Evolutionary conservation across 805 yeast species (phyloP), one percentile per base, ranked within the genome.

Genomic region (Cyberlindnera euphorbiae): DNA sequence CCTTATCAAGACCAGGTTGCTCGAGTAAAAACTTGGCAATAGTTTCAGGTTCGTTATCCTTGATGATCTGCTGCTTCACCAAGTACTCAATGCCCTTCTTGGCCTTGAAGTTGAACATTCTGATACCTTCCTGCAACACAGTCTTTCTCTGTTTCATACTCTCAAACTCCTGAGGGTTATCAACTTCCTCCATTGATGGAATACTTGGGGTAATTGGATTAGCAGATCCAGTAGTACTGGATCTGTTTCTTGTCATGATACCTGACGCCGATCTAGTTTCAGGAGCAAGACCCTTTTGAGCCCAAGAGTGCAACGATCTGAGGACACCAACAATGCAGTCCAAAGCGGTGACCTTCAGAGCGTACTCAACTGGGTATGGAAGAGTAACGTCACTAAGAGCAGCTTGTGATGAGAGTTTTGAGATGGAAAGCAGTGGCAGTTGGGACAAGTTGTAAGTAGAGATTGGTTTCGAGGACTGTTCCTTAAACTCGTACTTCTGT

Each of bases 101-200:
- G 2, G 97, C 95, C 44, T 84, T 84, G 59, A 70, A 83, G 55
- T 88, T 89, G 66, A 93, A 93, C 39, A 77, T 77, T 41, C 73
- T 72, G 12, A 87, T 72, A 36, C 89, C 89, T 41, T 85, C 93
- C 17, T 82, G 68, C 25, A 90, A 65, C 3, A 82, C 82, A 23
- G 83, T 87, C 58, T 93, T 93, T 40, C 90, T 70, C 49, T 78
- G 83, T 53, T 93, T 94, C 47, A 80, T 71, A 33, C 71, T 77
- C 49, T 89, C 97, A 59, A 93, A 90, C 58, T 87, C 94, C 15
- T 74, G 71, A 1, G 94, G 89, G 48, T 81, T 86, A 53, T 83
- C 94, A 12, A 64, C 47, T 9, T 72, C 81, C 8, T 52, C 56
- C 23, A 31, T 30, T 8, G 52, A 41, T n/a, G 38, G 26, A 17